These are phyloP conservation scores for Epipyxis sp. DNA, from an alignment of 108 stramenopile species.

Conservation along the genomic window DNA sequence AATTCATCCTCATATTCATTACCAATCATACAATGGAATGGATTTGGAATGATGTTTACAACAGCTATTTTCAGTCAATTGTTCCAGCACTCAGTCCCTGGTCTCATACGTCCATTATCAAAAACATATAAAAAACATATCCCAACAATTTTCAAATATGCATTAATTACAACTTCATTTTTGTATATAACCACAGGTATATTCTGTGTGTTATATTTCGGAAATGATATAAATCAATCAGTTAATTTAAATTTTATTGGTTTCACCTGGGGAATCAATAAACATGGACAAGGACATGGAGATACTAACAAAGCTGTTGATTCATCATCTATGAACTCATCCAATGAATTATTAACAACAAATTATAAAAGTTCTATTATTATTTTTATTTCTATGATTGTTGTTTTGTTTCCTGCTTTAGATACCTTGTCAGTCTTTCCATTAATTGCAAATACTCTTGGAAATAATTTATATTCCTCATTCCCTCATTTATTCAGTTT, in stretches of 20 bases:
- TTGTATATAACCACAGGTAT: conserved; percentile 51
- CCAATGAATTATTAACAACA: background rate
- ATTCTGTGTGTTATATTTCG: conserved; percentile 49
- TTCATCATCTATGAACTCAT: background rate
- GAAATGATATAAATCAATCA: conserved; percentile 36
- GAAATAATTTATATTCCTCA: conserved; percentile 44
- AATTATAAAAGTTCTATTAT: too few relatives aligned
- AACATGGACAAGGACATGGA: too few relatives aligned
- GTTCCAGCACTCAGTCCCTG: conserved; percentile 61
- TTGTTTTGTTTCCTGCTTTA: conserved; percentile 57
- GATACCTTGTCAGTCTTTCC: conserved; percentile 59
- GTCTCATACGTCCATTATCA: conserved; percentile 48
- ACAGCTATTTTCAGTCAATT: conserved; percentile 59
- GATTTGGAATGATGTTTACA: conserved; percentile 58
- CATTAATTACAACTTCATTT: conserved; percentile 46
- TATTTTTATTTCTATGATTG: conserved; percentile 44
- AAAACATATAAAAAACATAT: conserved; percentile 27
- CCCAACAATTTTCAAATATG: conserved; percentile 41
- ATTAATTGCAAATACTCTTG: conserved; percentile 59
- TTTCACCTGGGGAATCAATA: conserved; percentile 46
- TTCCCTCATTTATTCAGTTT: background rate
- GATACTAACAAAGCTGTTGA: background rate
- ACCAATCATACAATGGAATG: conserved; percentile 32
- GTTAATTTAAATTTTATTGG: conserved; percentile 59
- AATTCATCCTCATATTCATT: background rate